These are phyloP conservation scores for Claviceps arundinis DNA, from an alignment of 2,329 filamentous ascomycete genomes.

Conservation along the genomic window DNA sequence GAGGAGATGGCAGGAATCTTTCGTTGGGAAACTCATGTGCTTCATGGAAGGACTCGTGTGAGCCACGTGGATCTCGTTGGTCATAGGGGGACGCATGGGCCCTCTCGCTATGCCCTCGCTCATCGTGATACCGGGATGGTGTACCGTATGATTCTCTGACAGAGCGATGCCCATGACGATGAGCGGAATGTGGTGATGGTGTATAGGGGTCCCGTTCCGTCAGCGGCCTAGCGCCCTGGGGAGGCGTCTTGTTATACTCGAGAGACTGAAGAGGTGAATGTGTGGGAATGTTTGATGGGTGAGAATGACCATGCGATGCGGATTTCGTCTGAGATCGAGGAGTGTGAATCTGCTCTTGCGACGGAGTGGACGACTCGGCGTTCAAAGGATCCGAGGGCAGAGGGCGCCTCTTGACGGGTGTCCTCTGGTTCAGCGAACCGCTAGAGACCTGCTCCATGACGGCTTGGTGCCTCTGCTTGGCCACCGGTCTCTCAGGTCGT, in stretches of 20 bases:
- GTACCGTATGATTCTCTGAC: conserved; percentile 24
- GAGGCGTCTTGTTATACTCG: conserved; percentile 33
- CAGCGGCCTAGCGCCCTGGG: conserved; percentile 9
- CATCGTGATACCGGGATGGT: conserved; percentile 22
- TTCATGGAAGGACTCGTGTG: conserved; percentile 21
- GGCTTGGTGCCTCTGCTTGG: conserved; percentile 36
- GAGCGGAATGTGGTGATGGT: conserved; percentile 17
- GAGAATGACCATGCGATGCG: conserved; percentile 14
- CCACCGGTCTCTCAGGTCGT: conserved; percentile 57
- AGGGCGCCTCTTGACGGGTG: conserved; percentile 68
- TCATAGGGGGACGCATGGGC: conserved; percentile 20
- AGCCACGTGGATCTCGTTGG: conserved; percentile 23
- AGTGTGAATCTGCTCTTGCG: conserved; percentile 30
- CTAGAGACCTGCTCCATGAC: conserved; percentile 22
- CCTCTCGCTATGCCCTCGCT: conserved; percentile 23
- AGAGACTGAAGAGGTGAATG: conserved; percentile 40
- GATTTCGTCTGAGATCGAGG: conserved; percentile 32
- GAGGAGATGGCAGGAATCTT: conserved; percentile 18
- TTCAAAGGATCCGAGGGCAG: conserved; percentile 66
- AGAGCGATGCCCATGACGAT: conserved; percentile 19
- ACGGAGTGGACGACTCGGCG: conserved; percentile 29
- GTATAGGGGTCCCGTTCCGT: conserved; percentile 22
- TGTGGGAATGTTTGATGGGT: conserved; percentile 27
- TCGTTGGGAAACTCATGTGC: conserved; percentile 22
- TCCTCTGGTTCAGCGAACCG: conserved; percentile 32